These are phyloP conservation scores for Fraxinus pennsylvanica DNA, from an alignment of 257 asterid species.

Conservation along the genomic window DNA sequence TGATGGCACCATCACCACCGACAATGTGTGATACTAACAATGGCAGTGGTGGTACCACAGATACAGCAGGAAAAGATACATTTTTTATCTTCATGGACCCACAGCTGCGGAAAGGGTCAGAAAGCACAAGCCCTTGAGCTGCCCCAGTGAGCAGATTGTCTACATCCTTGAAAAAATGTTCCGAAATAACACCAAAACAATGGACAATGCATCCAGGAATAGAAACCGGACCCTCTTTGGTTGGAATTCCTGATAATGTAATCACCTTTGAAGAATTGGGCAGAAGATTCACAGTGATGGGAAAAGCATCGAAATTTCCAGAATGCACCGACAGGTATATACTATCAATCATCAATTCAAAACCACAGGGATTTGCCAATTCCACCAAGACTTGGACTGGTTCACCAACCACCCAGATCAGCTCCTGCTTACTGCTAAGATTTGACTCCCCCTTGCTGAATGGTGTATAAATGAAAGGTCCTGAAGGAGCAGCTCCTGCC, in stretches of 20 bases:
- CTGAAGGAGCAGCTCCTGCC: conserved; percentile 96
- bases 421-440: conserved; percentile 74
- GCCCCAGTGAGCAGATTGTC: conserved; percentile 88
- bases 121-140: conserved; percentile 94
- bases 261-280: conserved; percentile 92
- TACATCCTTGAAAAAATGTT: conserved; percentile 94
- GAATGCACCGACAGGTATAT: conserved; percentile 87
- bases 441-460: conserved; percentile 92
- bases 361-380: conserved; percentile 99
- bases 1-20: conserved; percentile 89
- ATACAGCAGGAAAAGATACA: conserved; percentile 62
- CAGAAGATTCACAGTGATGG: conserved; percentile 78
- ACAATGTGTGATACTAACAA: conserved; percentile 71
- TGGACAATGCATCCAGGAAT: conserved; percentile 94
- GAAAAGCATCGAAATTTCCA: conserved; percentile 90
- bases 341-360: conserved; percentile 90
- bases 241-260: conserved; percentile 88
- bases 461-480: conserved; percentile 97
- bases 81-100: conserved; percentile 81
- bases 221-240: conserved; percentile 73
- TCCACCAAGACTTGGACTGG: conserved; percentile 93
- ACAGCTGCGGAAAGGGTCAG: conserved; percentile 97
- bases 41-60: conserved; percentile 86
- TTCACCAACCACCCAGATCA: conserved; percentile 93
- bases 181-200: conserved; percentile 94